phyloP scores from a whole-genome alignment of 2,329 filamentous ascomycete species.

The Penicillium sp. region DNA sequence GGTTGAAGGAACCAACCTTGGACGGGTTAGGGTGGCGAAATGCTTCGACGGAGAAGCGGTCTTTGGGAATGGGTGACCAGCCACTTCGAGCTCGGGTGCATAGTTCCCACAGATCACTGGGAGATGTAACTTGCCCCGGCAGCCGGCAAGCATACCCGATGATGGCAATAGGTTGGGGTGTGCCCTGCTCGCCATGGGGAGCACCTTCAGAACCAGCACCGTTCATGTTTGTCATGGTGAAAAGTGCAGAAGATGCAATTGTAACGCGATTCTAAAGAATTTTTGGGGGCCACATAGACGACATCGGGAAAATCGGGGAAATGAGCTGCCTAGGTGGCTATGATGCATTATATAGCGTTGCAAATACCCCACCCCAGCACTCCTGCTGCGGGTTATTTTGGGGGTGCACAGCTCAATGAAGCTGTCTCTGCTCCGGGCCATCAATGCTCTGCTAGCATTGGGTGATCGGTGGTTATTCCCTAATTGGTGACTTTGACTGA shows the following conservation, averaged over 20 bases:
- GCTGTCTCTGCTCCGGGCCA: not conserved
- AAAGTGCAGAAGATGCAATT: not conserved
- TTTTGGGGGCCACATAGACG: not conserved
- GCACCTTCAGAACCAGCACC: slow-evolving; percentile 10
- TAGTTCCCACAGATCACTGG: slow-evolving; percentile 27
- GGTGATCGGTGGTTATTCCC: slow-evolving; percentile 11
- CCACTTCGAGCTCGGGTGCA: slow-evolving; percentile 25
- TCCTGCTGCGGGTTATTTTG: not conserved
- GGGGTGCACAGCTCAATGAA: slow-evolving; percentile 1
- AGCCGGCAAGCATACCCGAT: slow-evolving; percentile 30
- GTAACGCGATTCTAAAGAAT: not conserved
- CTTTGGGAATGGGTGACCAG: slow-evolving; percentile 23
- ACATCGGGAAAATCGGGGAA: not conserved
- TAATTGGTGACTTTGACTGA: not conserved
- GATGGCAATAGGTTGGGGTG: slow-evolving; percentile 24
- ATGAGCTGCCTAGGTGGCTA: not conserved
- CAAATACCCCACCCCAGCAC: not conserved
- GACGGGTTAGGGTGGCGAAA: slow-evolving; percentile 27
- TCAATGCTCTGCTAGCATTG: slow-evolving; percentile 4
- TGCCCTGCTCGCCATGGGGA: slow-evolving; percentile 1
- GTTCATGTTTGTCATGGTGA: slow-evolving; percentile 11
- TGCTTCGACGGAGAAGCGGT: slow-evolving; percentile 23
- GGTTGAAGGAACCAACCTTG: slow-evolving; percentile 24
- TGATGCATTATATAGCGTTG: slow-evolving; percentile 5
- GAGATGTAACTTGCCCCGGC: slow-evolving; percentile 24